A percentile compares a stretch with the other conserved stretches of the same genome.
Evolutionary conservation across 768 basidiomycete species (phyloP).

Genomic region (Auricularia auricula-judae): DNA sequence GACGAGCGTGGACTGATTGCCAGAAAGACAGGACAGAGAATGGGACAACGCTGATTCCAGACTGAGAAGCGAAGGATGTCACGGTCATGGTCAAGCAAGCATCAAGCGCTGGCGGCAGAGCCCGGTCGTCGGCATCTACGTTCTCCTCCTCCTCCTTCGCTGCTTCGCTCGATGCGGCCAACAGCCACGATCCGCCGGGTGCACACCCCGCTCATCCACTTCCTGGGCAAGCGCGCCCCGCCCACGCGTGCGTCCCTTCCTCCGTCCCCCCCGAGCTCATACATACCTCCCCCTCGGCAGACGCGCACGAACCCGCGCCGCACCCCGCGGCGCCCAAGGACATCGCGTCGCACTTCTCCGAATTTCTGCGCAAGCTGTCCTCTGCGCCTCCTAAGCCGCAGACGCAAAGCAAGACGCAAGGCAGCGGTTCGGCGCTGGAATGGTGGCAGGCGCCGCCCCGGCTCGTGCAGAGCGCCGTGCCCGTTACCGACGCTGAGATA

Average conservation of each 20-base stretch:
- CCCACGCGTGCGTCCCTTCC: constrained; percentile 29
- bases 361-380: constrained; percentile 29
- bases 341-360: constrained; percentile 37
- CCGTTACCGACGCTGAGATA: constrained; percentile 48
- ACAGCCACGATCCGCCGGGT: constrained; percentile 16
- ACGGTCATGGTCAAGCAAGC: no score
- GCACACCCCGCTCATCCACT: constrained; percentile 52
- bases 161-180: neutral
- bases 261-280: neutral
- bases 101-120: no score
- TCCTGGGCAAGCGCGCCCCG: constrained; percentile 47
- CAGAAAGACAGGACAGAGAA: no score
- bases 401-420: neutral
- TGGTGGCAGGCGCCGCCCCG: constrained; percentile 55
- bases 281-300: constrained; percentile 11
- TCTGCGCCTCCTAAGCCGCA: neutral
- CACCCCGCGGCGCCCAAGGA: constrained; percentile 64
- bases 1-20: no score
- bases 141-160: neutral
- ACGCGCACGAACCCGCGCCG: constrained; percentile 31
- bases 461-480: constrained; percentile 33
- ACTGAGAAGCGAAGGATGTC: no score
- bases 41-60: no score
- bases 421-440: constrained; percentile 26
- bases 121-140: no score